Conservation (phyloP, 805 yeast genomes). For the Wickerhamiella musiphila region DNA sequence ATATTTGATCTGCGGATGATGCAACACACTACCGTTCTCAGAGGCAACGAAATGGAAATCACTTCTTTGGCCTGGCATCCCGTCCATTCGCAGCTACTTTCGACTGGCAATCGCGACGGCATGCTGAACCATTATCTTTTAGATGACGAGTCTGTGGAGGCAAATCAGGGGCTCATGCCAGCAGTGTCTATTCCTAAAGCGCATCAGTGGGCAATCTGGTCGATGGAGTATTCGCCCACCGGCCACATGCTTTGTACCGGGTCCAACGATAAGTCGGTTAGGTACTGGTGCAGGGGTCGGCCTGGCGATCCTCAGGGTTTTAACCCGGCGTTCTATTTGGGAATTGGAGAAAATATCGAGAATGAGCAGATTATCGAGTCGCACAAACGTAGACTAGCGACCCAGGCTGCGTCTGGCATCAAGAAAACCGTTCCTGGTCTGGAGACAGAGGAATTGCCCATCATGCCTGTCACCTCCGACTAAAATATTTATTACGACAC, state of each 20-base stretch:
- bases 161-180: slow-evolving; percentile 20
- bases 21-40: slow-evolving; percentile 54
- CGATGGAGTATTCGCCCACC: slow-evolving; percentile 80
- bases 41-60: slow-evolving; percentile 71
- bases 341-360: slow-evolving; percentile 25
- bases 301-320: slow-evolving; percentile 76
- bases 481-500: no score
- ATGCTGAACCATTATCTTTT: slow-evolving; percentile 59
- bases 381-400: no score
- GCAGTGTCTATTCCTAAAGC: slow-evolving; percentile 57
- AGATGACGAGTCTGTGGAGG: slow-evolving; percentile 24
- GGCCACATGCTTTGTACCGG: slow-evolving; percentile 89
- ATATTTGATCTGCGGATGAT: slow-evolving; percentile 76
- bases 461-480: no score
- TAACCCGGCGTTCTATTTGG: slow-evolving; percentile 70
- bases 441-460: no score
- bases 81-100: slow-evolving; percentile 54
- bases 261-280: slow-evolving; percentile 78
- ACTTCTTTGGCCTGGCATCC: slow-evolving; percentile 90
- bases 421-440: no score
- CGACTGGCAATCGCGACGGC: slow-evolving; percentile 85
- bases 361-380: slow-evolving; percentile 1
- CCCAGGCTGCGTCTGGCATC: no score
- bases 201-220: slow-evolving; percentile 83
- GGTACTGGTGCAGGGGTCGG: slow-evolving; percentile 88